Evolutionary conservation across 192 early-diverging fungal species (phyloP).

Genomic region (Podila minutissima): DNA sequence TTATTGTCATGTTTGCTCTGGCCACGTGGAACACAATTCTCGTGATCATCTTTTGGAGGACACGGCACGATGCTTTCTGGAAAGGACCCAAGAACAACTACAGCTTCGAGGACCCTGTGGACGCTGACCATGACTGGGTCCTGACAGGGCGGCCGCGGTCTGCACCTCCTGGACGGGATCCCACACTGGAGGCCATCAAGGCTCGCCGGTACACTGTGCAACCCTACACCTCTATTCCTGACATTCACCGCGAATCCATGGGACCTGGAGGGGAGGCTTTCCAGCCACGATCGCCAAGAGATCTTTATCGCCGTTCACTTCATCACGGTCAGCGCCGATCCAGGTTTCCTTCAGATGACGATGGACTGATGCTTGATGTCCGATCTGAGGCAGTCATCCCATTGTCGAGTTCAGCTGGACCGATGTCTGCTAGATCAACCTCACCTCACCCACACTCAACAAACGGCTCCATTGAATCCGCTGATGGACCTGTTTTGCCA

Average conservation of each 20-base stretch:
- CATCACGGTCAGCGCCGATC: conserved; percentile 12
- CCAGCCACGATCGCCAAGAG: not conserved
- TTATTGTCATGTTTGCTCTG: conserved; percentile 52
- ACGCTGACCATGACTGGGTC: conserved; percentile 18
- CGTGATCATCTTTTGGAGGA: conserved; percentile 36
- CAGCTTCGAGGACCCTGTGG: conserved; percentile 9
- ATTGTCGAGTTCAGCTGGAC: conserved; percentile 14
- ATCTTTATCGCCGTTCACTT: conserved; percentile 18
- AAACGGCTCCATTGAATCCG: conserved; percentile 14
- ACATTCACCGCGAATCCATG: conserved; percentile 9
- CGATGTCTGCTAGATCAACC: conserved; percentile 23
- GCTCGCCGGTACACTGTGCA: conserved; percentile 41
- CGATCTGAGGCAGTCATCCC: conserved; percentile 21
- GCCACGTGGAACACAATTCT: conserved; percentile 45
- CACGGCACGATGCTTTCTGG: conserved; percentile 21
- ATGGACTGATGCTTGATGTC: conserved; percentile 4
- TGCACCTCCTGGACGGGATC: conserved; percentile 7
- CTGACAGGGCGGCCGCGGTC: conserved; percentile 13
- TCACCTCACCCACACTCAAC: conserved; percentile 22
- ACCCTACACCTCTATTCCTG: conserved; percentile 26
- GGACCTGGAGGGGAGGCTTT: not conserved
- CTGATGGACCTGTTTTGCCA: conserved; percentile 20
- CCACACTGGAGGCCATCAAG: not conserved
- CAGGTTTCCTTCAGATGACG: conserved; percentile 14
- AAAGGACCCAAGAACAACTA: conserved; percentile 24